Evolutionary conservation across 345 rosid genomes (phyloP).

Genomic region (Anastatica hierochuntica): DNA sequence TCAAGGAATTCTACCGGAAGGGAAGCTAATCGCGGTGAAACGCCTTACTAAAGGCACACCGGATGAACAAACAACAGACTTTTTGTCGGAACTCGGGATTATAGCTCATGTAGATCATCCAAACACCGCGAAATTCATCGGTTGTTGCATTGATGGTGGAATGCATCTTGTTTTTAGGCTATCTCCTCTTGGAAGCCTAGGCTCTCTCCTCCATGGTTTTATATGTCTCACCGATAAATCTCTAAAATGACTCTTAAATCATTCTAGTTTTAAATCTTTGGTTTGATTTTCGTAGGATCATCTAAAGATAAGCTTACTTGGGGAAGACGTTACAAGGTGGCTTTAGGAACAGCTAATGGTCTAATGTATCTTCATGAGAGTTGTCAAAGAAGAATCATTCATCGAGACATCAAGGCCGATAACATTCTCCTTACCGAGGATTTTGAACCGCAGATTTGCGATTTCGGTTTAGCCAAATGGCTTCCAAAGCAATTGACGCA

Average conservation of each 20-base stretch:
- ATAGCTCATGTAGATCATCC: conserved; percentile 88
- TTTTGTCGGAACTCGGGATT: conserved; percentile 74
- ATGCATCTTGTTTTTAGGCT: conserved; percentile 65
- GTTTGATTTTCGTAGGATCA: conserved; percentile 24
- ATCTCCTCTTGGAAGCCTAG: conserved; percentile 74
- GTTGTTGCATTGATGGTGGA: too few relatives aligned
- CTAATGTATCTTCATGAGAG: conserved; percentile 74
- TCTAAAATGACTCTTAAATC: too few relatives aligned
- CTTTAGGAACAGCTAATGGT: conserved; percentile 78
- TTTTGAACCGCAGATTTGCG: conserved; percentile 91
- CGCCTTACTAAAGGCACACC: conserved; percentile 57
- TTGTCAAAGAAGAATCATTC: conserved; percentile 83
- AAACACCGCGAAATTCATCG: conserved; percentile 77
- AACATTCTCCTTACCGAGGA: conserved; percentile 83
- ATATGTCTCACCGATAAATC: conserved; percentile 1
- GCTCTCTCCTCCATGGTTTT: conserved; percentile 67
- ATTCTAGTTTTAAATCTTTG: neutral
- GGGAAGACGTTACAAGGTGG: conserved; percentile 74
- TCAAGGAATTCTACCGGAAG: conserved; percentile 55
- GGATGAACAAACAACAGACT: conserved; percentile 52
- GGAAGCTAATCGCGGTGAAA: conserved; percentile 67
- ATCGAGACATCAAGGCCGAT: conserved; percentile 90
- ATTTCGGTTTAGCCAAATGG: conserved; percentile 96
- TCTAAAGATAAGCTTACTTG: conserved; percentile 48
- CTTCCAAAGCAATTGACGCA: conserved; percentile 78